Evolutionary conservation across 805 yeast species (phyloP).

Genomic region (Metschnikowia bowlesiae): DNA sequence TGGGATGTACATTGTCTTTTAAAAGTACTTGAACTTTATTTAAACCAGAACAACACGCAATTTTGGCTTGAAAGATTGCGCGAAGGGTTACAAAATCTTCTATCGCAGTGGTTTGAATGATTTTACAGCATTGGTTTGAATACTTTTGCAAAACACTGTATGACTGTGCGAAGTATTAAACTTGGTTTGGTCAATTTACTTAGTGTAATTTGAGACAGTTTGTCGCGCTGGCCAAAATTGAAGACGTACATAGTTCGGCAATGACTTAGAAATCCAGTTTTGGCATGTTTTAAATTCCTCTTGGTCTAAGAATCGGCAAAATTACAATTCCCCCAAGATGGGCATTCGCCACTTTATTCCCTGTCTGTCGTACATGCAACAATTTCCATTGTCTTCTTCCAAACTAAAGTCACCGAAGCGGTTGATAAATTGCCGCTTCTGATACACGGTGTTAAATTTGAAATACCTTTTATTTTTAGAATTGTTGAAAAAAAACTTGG

Average conservation of each 20-base stretch:
- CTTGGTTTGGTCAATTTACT: background rate
- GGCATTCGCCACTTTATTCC: slow-evolving; percentile 44
- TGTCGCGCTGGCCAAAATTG: too few species aligned
- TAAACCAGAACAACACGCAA: too few species aligned
- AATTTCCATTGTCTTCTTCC: slow-evolving; percentile 4
- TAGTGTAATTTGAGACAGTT: too few species aligned
- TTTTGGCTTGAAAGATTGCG: too few species aligned
- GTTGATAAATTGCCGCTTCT: slow-evolving; percentile 39
- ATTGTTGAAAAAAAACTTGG: slow-evolving; percentile 32
- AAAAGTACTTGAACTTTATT: too few species aligned
- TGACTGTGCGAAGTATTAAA: background rate
- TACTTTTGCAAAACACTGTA: too few species aligned
- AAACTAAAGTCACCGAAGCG: slow-evolving; percentile 38
- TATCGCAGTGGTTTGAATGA: too few species aligned
- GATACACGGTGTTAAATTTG: slow-evolving; percentile 39
- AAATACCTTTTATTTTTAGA: slow-evolving; percentile 28
- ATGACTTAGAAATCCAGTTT: too few species aligned
- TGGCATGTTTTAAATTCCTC: background rate
- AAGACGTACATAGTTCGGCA: background rate
- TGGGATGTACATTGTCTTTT: too few species aligned
- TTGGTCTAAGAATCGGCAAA: background rate
- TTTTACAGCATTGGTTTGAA: too few species aligned
- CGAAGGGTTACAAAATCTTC: too few species aligned
- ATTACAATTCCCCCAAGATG: slow-evolving; percentile 32
- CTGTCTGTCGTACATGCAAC: slow-evolving; percentile 31